Base-by-base conservation (phyloP, 1,284 basidiomycete species). In the Tremellales sp. region DNA sequence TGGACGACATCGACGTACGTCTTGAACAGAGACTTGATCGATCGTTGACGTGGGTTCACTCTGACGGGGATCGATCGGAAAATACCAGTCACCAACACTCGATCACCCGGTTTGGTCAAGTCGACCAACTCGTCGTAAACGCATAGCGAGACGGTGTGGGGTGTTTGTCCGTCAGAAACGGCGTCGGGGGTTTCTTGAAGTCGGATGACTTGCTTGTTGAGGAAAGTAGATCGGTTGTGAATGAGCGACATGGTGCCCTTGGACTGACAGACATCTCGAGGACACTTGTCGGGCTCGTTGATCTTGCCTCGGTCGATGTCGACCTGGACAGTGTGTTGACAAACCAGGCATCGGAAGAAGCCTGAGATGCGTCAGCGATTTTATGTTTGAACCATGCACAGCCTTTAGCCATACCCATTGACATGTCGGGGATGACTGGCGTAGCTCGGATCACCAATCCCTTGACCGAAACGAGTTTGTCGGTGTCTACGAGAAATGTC, bases 391-490 rank as follows among this genome's bases (percentile, higher is more conserved):
- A 7, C 45, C 15, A 29, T 19, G 2, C 15, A 17, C 33, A 26
- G 52, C 73, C 43, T n/a, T n/a, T n/a, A n/a, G n/a, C n/a, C n/a
- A n/a, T 35, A 76, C 77, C 76, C 5, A 68, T 81, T 75, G 91
- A 92, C 96, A 98, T 98, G 74, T 98, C 94, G 2, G 96, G 94
- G 51, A 98, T 97, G 65, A 98, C 87, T 3, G 94, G 90, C 0
- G 94, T 97, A 0, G 92, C 89, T 36, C 96, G 88, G 60, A 98
- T 98, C 58, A 98, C 92, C 4, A 98, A 83, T 46, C 96, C 94
- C 69, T 94, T 97, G 75, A 98, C 85, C 45, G 84, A 86, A 23
- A 97, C 87, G 33, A 98, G 84, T 74, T 97, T 94, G 79, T 97
- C 92, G 56, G 93, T 96, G 66, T 97, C 92, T 93, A 52, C 26